Base-by-base conservation (phyloP, 2,329 filamentous ascomycete genomes). In the Diaporthe vaccinii region DNA sequence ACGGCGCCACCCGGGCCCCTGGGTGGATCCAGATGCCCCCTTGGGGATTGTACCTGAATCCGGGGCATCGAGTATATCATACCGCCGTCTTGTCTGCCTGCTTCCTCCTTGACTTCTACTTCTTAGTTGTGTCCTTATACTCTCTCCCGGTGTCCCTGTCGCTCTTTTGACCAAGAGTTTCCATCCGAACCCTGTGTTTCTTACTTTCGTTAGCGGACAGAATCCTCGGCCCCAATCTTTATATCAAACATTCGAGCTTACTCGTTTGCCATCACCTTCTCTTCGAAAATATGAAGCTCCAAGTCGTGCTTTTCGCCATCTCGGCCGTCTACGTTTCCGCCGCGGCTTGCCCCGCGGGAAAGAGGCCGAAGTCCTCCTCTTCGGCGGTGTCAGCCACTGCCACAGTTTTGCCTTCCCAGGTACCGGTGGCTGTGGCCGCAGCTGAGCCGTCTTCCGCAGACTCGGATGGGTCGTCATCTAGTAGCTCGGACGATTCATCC, bases 281-380 rank as follows among this genome's bases (percentile, higher is more conserved):
- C 31, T 71, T 53, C 12, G 46, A 74, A 36, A 69, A 20, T 12
- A 76, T 76, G 75, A 76, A 72, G 69, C 65, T 71, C 62, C 75
- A 76, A 53, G 28, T 41, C 17, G 28, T 75, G 25, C 36, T 76
- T 31, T 46, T 75, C 34, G 75, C 75, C 62, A 12, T 73, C 36
- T 70, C 73, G 49, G 73, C 69, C 46, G 25, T 71, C 34, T 73
- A 49, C 22, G 68, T 58, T 12, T 72, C 59, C 20, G 68, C 61
- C 20, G 68, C 61, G 20, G 75, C 55, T 28, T 75, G 73, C 34
- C 62, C 61, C 14, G 51, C 70, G 36, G 67, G 73, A 20, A 51
- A 61, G 41, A 62, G 44, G 57, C 57, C 59, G 9, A 51, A 62
- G 44, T 17, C 75, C n/a, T 69, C 73, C 8, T 17, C 75, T 61